Base-by-base conservation (phyloP, 139 green algal species). In the Chlamydomonas incerta region DNA sequence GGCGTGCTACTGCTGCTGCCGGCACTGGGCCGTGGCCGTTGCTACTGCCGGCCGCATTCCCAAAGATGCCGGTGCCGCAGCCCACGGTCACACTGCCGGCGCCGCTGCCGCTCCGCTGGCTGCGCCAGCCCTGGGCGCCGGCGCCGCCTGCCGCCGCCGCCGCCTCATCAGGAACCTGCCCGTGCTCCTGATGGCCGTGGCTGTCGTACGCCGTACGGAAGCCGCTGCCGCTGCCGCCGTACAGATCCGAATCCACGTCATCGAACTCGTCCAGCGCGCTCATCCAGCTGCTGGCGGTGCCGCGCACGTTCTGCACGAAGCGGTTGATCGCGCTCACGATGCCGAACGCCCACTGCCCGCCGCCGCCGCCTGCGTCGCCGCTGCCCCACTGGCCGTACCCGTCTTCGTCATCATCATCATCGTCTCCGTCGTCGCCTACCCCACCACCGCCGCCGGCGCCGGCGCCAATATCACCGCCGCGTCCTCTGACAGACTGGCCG, bases 261-360 rank as follows among this genome's bases (percentile, higher is more conserved):
- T 84, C 77, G 18, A 84, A 34, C 14, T 74, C 77, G 33, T 84
- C 77, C 41, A 84, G n/a, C n/a, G 77, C 77, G 8, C 77, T 66
- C 17, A 84, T 74, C 77, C 77, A 84, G n/a, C 65, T 46, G 3
- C 46, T 69, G 5, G 77, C 65, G 14, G 77, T 84, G 5, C 77
- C 77, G 1, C 47, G 41, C n/a, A 84, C 77, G 46, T 66, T 74
- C 65, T 84, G 77, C 9, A 84, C 65, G 41, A 84, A 75, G 4
- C 65, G 46, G 47, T 74, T 75, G 33, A 84, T 75, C 8, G 77
- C 77, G 20, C 74, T 47, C 46, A 74, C 77, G 23, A 84, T 84
- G 65, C 46, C 31, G 5, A 34, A 68, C 41, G 77, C 74, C 74
- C 74, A 84, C 37, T 31, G 37, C 17, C 60, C 60, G 60, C 60